Conservation (phyloP, 768 basidiomycete species). For the Baorangia bicolor region DNA sequence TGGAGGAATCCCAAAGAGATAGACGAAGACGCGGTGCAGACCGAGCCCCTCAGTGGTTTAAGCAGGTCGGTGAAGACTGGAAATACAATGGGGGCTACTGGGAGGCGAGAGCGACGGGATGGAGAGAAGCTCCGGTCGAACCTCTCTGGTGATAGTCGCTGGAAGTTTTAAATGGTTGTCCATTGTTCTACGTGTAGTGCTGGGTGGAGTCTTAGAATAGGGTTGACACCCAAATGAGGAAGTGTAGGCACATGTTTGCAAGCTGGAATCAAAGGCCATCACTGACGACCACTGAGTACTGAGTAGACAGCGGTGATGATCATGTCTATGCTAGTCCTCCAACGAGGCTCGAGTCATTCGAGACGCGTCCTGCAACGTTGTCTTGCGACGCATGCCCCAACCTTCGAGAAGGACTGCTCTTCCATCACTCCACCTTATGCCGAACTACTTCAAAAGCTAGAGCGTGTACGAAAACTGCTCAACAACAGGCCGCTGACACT, state of each 20-base stretch:
- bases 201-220: not conserved
- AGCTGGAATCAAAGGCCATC: not conserved
- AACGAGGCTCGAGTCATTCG: constrained; percentile 10
- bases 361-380: constrained; percentile 25
- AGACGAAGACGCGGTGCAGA: constrained; percentile 63
- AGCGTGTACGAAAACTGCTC: constrained; percentile 65
- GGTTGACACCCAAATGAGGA: not conserved
- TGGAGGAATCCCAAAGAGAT: constrained; percentile 78
- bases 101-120: constrained; percentile 67
- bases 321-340: constrained; percentile 26
- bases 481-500: constrained; percentile 79
- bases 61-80: constrained; percentile 69
- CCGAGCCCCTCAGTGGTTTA: constrained; percentile 72
- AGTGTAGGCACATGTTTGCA: not conserved
- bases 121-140: constrained; percentile 50
- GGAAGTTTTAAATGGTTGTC: not conserved
- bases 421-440: constrained; percentile 87
- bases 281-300: not conserved
- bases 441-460: constrained; percentile 65
- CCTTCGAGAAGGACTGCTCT: constrained; percentile 55
- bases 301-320: constrained; percentile 4
- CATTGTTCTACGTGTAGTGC: not conserved
- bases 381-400: constrained; percentile 41
- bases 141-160: constrained; percentile 57
- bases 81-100: constrained; percentile 78